A percentile compares a stretch with the other conserved stretches of the same genome.
Evolutionary conservation across 805 yeast species (phyloP).

Genomic region (Teunomyces kruisii): DNA sequence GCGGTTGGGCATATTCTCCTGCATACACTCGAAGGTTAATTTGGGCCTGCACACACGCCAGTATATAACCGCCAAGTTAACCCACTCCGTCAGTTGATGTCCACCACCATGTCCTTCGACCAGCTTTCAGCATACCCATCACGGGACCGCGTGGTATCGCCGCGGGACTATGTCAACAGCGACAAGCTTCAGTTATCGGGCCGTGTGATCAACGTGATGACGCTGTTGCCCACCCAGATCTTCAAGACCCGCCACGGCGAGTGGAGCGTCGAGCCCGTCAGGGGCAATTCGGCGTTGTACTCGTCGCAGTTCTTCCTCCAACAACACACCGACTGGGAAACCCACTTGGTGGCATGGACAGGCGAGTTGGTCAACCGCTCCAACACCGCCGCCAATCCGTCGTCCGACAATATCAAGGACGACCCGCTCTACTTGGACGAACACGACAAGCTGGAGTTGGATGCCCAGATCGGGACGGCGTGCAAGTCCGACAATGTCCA

Average conservation of each 20-base stretch:
- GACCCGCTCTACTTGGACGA: slow-evolving; percentile 64
- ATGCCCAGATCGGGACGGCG: slow-evolving; percentile 44
- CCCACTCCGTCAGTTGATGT: too few relatives aligned
- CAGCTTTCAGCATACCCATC: slow-evolving; percentile 23
- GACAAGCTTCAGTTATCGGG: slow-evolving; percentile 53
- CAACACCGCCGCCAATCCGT: slow-evolving; percentile 10
- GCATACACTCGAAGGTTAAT: background rate
- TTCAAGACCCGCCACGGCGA: slow-evolving; percentile 34
- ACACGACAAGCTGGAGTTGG: slow-evolving; percentile 53
- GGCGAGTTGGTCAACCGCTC: slow-evolving; percentile 66
- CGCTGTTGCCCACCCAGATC: slow-evolving; percentile 66
- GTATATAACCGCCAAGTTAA: too few relatives aligned
- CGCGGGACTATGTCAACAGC: slow-evolving; percentile 26
- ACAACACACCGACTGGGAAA: slow-evolving; percentile 77
- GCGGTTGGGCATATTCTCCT: too few relatives aligned
- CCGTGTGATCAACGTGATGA: slow-evolving; percentile 64
- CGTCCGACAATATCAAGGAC: slow-evolving; percentile 34
- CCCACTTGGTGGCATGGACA: slow-evolving; percentile 91
- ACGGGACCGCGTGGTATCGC: slow-evolving; percentile 22
- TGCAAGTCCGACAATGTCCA: slow-evolving; percentile 56
- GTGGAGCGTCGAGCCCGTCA: slow-evolving; percentile 62
- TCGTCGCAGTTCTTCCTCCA: slow-evolving; percentile 68
- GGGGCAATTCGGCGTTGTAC: slow-evolving; percentile 85
- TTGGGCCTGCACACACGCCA: background rate
- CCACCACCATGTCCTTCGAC: slow-evolving; percentile 1